phyloP scores from a whole-genome alignment of 2,329 filamentous ascomycete species.

The Oidium heveae region DNA sequence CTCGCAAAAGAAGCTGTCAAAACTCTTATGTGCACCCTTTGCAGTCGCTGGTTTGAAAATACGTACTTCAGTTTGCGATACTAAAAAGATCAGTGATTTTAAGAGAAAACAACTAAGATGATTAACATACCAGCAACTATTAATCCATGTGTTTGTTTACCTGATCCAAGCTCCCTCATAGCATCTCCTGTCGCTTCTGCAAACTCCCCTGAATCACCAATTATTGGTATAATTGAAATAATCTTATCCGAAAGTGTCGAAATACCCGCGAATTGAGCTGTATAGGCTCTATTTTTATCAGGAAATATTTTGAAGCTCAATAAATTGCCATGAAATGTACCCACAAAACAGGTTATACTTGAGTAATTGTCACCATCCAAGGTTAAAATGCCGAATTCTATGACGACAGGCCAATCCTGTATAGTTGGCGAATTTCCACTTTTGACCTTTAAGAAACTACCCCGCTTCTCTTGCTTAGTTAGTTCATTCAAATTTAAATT shows the following conservation, averaged over 20 bases:
- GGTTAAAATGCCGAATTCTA: conserved; percentile 86
- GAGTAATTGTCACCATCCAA: conserved; percentile 88
- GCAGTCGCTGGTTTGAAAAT: conserved; percentile 65
- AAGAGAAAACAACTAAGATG: background rate
- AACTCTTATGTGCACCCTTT: conserved; percentile 82
- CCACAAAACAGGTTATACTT: conserved; percentile 77
- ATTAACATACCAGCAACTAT: conserved; percentile 40
- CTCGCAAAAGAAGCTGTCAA: conserved; percentile 61
- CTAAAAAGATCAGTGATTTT: background rate
- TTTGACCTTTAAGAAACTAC: conserved; percentile 39
- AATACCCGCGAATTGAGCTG: conserved; percentile 44
- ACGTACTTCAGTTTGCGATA: conserved; percentile 48
- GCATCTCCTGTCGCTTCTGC: conserved; percentile 50
- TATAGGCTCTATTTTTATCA: conserved; percentile 39
- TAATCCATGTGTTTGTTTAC: conserved; percentile 52
- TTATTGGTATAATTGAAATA: conserved; percentile 55
- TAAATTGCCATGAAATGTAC: conserved; percentile 62
- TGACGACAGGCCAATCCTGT: conserved; percentile 49
- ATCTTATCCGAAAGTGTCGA: conserved; percentile 41
- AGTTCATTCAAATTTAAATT: conserved; percentile 49
- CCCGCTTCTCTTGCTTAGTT: conserved; percentile 47
- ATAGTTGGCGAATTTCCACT: conserved; percentile 22
- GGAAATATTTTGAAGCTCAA: conserved; percentile 81
- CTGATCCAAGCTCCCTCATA: conserved; percentile 53
- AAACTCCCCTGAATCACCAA: conserved; percentile 48